Evolutionary conservation across 805 yeast genomes (phyloP), one percentile per base, ranked within the genome.

Genomic region (Sungouiella thailandica): DNA sequence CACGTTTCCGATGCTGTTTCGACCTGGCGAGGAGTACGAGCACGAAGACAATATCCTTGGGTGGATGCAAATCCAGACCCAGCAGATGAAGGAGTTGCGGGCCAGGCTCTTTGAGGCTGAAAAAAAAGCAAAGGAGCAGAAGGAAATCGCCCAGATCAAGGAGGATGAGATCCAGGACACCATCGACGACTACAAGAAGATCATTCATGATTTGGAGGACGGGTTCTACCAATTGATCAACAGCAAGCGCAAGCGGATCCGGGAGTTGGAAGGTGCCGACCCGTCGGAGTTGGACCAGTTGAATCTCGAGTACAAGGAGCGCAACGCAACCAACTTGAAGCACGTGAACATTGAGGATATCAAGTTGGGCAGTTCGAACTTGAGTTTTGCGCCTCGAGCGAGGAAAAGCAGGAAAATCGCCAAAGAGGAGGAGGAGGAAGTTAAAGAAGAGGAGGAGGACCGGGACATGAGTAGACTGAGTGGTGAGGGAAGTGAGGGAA

Each of bases 181-280:
- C 39, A 35, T 32, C 13, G 25, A 35, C 9, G 50, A 46, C 27
- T 46, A 46, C 35, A 19, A 37, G 17, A 17, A 17, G 15, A 46
- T 46, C 15, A 15, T 46, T 9, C 31, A 25, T 6, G 50, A 46
- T 31, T 13, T 44, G 18, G 49, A 46, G 28, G 42, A 43, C 37
- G 41, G 50, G 25, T 46, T 38, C 23, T 46, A 37, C 35, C 50
- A 44, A 32, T 44, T 39, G 4, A 28, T 46, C 34, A 31, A 38
- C 17, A 36, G 40, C 29, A 46, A 46, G 23, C 28, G 34, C 27
- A 32, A 33, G 14, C 32, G 23, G 23, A 46, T 46, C 13, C 35
- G 40, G 3, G 37, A 44, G 31, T 37, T 46, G 3, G 41, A 42
- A 28, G 47, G 46, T 7, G 31, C 29, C 1, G 27, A 20, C 4